These are phyloP conservation scores for Monosporozyma servazzii DNA, from an alignment of 805 yeast species.

Conservation along the genomic window DNA sequence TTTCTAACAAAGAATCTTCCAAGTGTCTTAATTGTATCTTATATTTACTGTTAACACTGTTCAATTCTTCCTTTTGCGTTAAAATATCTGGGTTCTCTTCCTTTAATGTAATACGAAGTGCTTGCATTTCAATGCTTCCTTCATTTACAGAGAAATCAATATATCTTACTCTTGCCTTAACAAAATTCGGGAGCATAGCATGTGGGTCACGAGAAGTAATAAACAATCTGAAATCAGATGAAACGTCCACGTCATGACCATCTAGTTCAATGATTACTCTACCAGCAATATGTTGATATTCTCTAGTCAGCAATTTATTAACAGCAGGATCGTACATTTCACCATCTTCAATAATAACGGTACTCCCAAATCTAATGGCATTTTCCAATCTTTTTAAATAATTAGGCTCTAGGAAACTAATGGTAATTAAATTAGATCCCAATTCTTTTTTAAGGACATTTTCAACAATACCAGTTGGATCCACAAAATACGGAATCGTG, in stretches of 20 bases:
- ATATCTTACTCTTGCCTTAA: constrained; percentile 52
- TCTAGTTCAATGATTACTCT: constrained; percentile 55
- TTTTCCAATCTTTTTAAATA: constrained; percentile 66
- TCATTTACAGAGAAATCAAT: constrained; percentile 69
- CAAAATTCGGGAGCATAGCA: constrained; percentile 39
- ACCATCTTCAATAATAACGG: constrained; percentile 65
- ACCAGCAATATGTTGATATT: constrained; percentile 58
- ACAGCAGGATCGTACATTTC: constrained; percentile 73
- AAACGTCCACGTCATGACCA: constrained; percentile 53
- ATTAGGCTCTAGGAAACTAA: constrained; percentile 65
- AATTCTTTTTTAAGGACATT: constrained; percentile 33
- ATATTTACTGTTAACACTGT: constrained; percentile 51
- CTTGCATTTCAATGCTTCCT: constrained; percentile 53
- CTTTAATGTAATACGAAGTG: constrained; percentile 47
- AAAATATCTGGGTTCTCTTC: constrained; percentile 61
- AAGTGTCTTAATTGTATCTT: constrained; percentile 42
- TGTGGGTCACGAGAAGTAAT: constrained; percentile 54
- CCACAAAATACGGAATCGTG: constrained; percentile 54
- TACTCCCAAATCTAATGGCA: constrained; percentile 75
- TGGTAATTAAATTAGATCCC: constrained; percentile 35
- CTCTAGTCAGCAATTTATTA: constrained; percentile 51
- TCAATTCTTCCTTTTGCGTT: constrained; percentile 42
- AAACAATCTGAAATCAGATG: constrained; percentile 51
- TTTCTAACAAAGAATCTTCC: constrained; percentile 49
- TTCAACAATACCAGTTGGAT: constrained; percentile 49